Conservation (phyloP, 1,284 basidiomycete species). For the Leccinum huronense region DNA sequence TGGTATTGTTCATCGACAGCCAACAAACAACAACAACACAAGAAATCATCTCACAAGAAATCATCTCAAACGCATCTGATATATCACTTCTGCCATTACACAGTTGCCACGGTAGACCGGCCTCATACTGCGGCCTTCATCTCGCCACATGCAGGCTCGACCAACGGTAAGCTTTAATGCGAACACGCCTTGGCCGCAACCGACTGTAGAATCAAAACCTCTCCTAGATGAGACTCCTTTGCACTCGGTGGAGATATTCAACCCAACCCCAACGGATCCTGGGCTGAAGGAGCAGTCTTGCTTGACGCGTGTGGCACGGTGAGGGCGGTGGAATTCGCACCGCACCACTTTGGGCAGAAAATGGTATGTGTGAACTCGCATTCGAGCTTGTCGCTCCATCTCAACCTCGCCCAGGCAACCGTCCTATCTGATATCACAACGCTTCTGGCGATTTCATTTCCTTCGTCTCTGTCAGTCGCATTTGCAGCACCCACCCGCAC, state of each 20-base stretch:
- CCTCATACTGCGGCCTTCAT: conserved; percentile 78
- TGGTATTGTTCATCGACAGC: conserved; percentile 7
- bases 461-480: conserved; percentile 48
- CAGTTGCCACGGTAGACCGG: conserved; percentile 66
- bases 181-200: conserved; percentile 12
- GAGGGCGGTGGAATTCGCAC: conserved; percentile 81
- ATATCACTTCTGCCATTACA: not conserved
- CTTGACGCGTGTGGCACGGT: conserved; percentile 84
- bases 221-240: conserved; percentile 54
- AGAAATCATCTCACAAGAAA: not conserved
- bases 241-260: too few species aligned
- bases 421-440: conserved; percentile 81
- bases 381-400: not conserved
- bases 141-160: conserved; percentile 77
- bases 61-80: not conserved
- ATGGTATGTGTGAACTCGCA: conserved; percentile 51
- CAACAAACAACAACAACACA: not conserved
- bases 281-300: conserved; percentile 75
- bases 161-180: conserved; percentile 52
- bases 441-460: conserved; percentile 48
- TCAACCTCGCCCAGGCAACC: conserved; percentile 56
- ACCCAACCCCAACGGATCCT: conserved; percentile 29
- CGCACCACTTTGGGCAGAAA: conserved; percentile 82
- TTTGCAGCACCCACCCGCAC: conserved; percentile 67
- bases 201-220: conserved; percentile 67